Percentiles rank a stretch among this genome's conserved stretches.
phyloP scores from a whole-genome alignment of 345 rosid species.

The Triadica sebifera region DNA sequence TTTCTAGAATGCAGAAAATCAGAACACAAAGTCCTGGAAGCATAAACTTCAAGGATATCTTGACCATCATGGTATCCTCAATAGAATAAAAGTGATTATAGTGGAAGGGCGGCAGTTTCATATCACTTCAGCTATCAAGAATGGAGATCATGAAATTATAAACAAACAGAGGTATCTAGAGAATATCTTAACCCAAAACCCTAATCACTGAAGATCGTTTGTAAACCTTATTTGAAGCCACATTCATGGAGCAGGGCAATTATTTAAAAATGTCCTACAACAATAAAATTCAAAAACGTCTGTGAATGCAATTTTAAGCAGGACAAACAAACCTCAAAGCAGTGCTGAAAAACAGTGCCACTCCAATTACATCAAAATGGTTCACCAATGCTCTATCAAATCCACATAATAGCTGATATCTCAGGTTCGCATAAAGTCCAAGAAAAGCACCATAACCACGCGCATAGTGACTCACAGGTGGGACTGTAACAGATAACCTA shows the following conservation, averaged over 20 bases:
- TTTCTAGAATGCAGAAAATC: background rate
- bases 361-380: conserved; percentile 96
- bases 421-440: conserved; percentile 77
- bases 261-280: background rate
- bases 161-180: background rate
- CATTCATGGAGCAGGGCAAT: background rate
- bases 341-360: conserved; percentile 77
- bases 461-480: conserved; percentile 60
- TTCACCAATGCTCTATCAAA: conserved; percentile 62
- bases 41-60: background rate
- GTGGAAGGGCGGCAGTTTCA: too few species aligned
- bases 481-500: conserved; percentile 81
- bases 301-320: background rate
- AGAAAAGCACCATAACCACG: conserved; percentile 92
- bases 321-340: conserved; percentile 62
- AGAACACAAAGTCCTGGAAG: background rate
- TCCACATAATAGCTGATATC: conserved; percentile 81
- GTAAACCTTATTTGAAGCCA: too few species aligned
- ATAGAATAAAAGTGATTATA: background rate
- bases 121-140: too few species aligned
- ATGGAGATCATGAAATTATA: too few species aligned
- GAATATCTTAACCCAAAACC: too few species aligned
- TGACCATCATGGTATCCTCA: background rate
- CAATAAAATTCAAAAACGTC: background rate
- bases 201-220: background rate